Evolutionary conservation across 2,329 filamentous ascomycete genomes (phyloP).

Genomic region (Xylariaceae sp.): DNA sequence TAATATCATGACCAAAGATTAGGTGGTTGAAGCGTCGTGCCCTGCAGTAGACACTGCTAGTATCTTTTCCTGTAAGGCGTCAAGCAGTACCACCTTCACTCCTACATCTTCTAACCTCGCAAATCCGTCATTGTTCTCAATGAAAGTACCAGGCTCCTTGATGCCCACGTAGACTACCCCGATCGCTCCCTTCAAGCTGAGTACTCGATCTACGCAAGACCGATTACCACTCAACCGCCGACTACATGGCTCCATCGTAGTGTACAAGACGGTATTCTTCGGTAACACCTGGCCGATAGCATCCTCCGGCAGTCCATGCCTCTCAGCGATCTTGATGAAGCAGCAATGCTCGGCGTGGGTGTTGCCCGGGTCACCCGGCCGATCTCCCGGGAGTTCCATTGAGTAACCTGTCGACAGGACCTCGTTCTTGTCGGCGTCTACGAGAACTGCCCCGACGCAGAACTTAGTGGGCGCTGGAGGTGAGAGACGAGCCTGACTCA

Average conservation of each 20-base stretch:
- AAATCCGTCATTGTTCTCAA: constrained; percentile 31
- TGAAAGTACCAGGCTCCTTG: constrained; percentile 36
- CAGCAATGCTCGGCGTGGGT: constrained; percentile 42
- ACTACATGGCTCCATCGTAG: constrained; percentile 44
- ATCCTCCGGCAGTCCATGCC: constrained; percentile 33
- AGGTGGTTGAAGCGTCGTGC: constrained; percentile 37
- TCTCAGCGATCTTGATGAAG: constrained; percentile 40
- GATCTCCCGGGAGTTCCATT: constrained; percentile 35
- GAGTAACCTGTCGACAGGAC: constrained; percentile 41
- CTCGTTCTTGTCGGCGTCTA: constrained; percentile 32
- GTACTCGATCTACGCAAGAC: constrained; percentile 35
- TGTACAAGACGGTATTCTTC: constrained; percentile 38
- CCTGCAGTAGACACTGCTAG: constrained; percentile 59
- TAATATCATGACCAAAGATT: not conserved
- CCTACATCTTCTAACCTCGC: constrained; percentile 23
- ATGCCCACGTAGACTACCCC: constrained; percentile 38
- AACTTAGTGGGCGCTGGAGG: constrained; percentile 37
- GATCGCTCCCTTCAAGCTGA: constrained; percentile 31
- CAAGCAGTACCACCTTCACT: constrained; percentile 33
- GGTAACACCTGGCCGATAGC: constrained; percentile 35
- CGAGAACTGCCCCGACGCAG: constrained; percentile 40
- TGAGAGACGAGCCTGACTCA: constrained; percentile 34
- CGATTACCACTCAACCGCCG: constrained; percentile 37
- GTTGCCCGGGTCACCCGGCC: constrained; percentile 34
- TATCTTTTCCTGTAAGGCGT: constrained; percentile 50